A percentile compares a stretch with the other conserved stretches of the same genome.
phyloP scores from a whole-genome alignment of 139 green algal species.

The Diplosphaera chodatii region DNA sequence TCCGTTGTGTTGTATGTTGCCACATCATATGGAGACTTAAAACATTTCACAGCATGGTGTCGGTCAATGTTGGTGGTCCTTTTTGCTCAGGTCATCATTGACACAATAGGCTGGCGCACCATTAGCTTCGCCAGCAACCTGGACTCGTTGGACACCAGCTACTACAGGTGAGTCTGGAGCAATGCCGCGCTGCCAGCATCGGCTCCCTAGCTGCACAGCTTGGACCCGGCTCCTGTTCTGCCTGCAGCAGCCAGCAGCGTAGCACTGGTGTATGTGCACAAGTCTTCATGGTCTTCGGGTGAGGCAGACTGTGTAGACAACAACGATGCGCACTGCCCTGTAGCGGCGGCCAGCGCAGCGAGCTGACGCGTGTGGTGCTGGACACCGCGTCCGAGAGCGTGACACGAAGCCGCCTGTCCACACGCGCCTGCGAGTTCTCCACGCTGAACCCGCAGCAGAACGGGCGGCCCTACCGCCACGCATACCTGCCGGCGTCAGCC shows the following conservation, averaged over 20 bases:
- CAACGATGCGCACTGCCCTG: neutral
- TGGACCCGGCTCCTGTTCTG: too few species aligned
- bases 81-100: constrained; percentile 7
- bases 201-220: too few species aligned
- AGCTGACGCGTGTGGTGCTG: neutral
- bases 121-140: neutral
- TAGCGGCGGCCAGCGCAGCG: neutral
- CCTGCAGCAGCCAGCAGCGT: too few species aligned
- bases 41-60: too few species aligned
- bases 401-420: neutral
- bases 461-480: constrained; percentile 5
- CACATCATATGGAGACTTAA: too few species aligned
- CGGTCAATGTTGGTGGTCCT: too few species aligned
- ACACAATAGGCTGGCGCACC: constrained; percentile 2
- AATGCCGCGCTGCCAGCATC: neutral
- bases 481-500: neutral
- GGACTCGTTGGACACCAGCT: neutral
- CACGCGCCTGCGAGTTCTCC: neutral
- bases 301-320: too few species aligned
- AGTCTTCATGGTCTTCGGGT: too few species aligned
- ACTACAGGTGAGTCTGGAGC: neutral
- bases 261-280: too few species aligned
- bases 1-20: too few species aligned
- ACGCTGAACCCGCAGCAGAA: neutral
- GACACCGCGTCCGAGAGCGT: neutral